Percentiles rank a stretch among this genome's conserved stretches.
Evolutionary conservation across 2,329 filamentous ascomycete genomes (phyloP).

Genomic region (Alternaria consortialis): DNA sequence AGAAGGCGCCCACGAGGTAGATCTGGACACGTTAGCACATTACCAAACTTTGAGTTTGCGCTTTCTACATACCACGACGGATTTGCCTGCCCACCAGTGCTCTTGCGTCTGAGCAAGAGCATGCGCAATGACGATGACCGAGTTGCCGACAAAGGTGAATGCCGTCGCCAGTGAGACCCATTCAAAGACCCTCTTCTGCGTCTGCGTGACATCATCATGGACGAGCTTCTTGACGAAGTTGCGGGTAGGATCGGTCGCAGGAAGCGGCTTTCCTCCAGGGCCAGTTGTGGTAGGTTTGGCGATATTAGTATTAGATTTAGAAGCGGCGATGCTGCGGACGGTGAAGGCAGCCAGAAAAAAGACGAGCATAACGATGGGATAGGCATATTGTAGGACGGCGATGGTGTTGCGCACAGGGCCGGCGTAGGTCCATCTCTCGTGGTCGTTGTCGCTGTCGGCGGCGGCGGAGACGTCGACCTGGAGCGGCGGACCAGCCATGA

Average conservation of each 20-base stretch:
- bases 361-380: conserved; percentile 69
- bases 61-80: conserved; percentile 70
- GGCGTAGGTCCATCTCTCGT: conserved; percentile 31
- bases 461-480: conserved; percentile 15
- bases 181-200: conserved; percentile 76
- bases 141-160: conserved; percentile 78
- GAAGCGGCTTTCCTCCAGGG: conserved; percentile 89
- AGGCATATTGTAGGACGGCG: conserved; percentile 63
- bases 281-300: conserved; percentile 66
- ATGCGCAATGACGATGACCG: conserved; percentile 76
- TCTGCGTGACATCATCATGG: conserved; percentile 68
- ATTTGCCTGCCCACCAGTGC: conserved; percentile 84
- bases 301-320: conserved; percentile 56
- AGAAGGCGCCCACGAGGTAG: conserved; percentile 83
- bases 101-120: conserved; percentile 71
- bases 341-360: conserved; percentile 72
- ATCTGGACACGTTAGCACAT: conserved; percentile 64
- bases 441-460: conserved; percentile 17
- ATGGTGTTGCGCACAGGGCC: conserved; percentile 26
- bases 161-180: conserved; percentile 76
- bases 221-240: conserved; percentile 57
- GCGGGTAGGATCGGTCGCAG: conserved; percentile 64
- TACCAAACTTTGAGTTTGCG: not conserved
- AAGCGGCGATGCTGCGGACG: conserved; percentile 65
- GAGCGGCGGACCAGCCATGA: conserved; percentile 31